Conservation (phyloP, 768 basidiomycete species). For the Mycena albidolilacea region DNA sequence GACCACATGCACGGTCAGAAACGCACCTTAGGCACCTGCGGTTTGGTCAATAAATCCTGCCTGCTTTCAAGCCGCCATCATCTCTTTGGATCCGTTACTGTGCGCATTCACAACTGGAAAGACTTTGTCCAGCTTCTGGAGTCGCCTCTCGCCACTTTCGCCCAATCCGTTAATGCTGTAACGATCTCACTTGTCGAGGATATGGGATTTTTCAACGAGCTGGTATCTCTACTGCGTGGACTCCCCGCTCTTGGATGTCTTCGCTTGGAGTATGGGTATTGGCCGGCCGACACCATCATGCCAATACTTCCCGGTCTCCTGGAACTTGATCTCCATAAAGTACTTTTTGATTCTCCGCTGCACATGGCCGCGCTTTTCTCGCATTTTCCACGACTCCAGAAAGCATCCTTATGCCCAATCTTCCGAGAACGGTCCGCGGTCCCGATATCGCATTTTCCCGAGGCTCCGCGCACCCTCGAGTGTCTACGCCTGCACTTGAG, state of each 20-base stretch:
- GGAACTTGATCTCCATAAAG: conserved; percentile 7
- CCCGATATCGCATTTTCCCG: neutral
- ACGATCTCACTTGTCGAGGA: neutral
- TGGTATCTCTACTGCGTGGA: neutral
- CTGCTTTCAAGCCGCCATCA: conserved; percentile 24
- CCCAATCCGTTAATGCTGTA: neutral
- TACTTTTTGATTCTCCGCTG: conserved; percentile 4
- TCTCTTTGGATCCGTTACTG: conserved; percentile 25
- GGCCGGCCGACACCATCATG: neutral
- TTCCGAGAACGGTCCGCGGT: neutral
- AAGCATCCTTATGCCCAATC: neutral
- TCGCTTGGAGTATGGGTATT: neutral
- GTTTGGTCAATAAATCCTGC: conserved; percentile 32
- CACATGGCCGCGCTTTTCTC: conserved; percentile 12
- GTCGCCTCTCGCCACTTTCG: conserved; percentile 19
- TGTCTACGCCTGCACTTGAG: neutral
- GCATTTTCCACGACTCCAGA: conserved; percentile 3
- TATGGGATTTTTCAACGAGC: neutral
- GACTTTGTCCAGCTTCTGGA: conserved; percentile 15
- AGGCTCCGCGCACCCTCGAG: neutral
- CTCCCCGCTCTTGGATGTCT: conserved; percentile 8
- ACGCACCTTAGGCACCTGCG: conserved; percentile 20
- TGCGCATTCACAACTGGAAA: conserved; percentile 18
- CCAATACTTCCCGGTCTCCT: neutral
- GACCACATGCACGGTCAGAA: conserved; percentile 32